These are phyloP conservation scores for Vitis amurensis DNA, from an alignment of 164 flowering plant species.

Conservation along the genomic window DNA sequence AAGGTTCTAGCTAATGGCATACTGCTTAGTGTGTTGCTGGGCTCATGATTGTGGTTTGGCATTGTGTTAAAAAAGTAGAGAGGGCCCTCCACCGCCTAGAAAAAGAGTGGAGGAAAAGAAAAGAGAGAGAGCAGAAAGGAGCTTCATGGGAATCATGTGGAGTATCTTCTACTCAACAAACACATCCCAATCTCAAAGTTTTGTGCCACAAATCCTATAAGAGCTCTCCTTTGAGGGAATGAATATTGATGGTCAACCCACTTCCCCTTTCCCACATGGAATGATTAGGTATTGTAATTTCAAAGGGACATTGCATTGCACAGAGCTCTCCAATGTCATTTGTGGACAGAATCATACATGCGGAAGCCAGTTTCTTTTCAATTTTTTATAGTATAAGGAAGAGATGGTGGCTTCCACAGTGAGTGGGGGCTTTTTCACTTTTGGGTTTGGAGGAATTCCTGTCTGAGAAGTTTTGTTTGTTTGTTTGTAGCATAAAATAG, in stretches of 20 bases:
- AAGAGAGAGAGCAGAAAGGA: neutral
- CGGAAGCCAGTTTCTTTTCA: no score
- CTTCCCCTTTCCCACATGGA: neutral
- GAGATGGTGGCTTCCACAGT: no score
- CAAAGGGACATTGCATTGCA: neutral
- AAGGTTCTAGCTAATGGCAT: neutral
- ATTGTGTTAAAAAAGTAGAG: neutral
- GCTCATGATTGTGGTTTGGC: neutral
- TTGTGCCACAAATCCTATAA: neutral
- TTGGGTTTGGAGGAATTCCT: no score
- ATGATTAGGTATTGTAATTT: neutral
- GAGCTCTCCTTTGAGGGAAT: neutral
- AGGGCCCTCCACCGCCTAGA: slow-evolving; percentile 3
- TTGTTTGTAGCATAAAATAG: no score
- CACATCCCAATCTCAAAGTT: neutral
- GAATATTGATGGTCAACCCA: slow-evolving; percentile 1
- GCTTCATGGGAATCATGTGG: slow-evolving; percentile 3
- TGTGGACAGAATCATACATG: neutral
- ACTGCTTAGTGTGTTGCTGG: neutral
- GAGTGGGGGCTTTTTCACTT: no score
- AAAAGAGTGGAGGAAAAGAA: slow-evolving; percentile 8
- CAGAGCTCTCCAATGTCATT: neutral
- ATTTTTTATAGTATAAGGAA: no score
- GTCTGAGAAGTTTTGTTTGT: no score
- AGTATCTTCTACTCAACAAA: slow-evolving; percentile 6